Percentiles rank a stretch among this genome's conserved stretches.
Evolutionary conservation across 495 filamentous ascomycete genomes (phyloP).

Genomic region (Aspergillus panamensis): DNA sequence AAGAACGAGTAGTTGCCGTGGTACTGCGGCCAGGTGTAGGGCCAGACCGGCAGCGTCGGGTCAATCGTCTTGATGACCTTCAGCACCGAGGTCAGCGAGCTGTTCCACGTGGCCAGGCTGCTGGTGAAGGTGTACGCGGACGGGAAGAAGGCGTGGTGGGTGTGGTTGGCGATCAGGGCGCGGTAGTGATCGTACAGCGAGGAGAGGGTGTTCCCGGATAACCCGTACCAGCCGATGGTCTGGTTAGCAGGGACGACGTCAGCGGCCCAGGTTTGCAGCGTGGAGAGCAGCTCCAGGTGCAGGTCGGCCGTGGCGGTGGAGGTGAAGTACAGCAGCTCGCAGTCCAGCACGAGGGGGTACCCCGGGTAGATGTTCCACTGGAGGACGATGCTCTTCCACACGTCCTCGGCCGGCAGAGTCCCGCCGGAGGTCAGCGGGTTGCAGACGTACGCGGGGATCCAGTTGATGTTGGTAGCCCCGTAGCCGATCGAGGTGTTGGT

Average conservation of each 20-base stretch:
- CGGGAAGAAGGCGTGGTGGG: not conserved
- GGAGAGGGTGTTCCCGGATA: not conserved
- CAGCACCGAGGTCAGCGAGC: not conserved
- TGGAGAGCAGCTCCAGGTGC: not conserved
- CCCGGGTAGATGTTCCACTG: not conserved
- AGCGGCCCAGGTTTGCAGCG: not conserved
- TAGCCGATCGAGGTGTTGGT: constrained; percentile 3
- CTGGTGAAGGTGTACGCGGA: constrained; percentile 1
- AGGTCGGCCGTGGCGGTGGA: not conserved
- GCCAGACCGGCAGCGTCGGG: not conserved
- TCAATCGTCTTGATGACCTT: not conserved
- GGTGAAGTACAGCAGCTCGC: not conserved
- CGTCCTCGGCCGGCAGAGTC: not conserved
- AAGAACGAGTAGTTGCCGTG: not conserved
- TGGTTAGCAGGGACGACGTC: not conserved
- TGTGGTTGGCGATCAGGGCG: not conserved
- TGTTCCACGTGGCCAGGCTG: not conserved
- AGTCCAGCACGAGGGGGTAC: not conserved
- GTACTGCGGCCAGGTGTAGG: not conserved
- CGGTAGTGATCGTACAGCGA: constrained; percentile 2
- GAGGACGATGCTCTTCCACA: not conserved
- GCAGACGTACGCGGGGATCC: not conserved
- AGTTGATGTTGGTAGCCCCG: not conserved
- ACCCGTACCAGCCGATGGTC: not conserved
- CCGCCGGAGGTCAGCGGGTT: not conserved